Evolutionary conservation across 2,329 filamentous ascomycete genomes (phyloP), one percentile per base, ranked within the genome.

Genomic region (Phialophora verrucosa): DNA sequence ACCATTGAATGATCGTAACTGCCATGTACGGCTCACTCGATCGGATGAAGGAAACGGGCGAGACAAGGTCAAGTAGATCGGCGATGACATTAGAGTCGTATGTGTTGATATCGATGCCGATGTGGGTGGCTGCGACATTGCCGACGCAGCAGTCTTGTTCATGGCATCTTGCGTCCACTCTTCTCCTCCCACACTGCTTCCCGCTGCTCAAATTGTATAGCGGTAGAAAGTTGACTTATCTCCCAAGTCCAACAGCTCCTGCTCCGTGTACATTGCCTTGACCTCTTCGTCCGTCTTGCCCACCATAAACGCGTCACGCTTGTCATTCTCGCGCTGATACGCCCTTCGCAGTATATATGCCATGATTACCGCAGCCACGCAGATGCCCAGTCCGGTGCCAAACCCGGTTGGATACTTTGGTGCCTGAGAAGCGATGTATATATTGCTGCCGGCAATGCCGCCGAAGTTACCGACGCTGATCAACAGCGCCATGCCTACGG

Each of bases 391-490:
- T 10, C 76, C 71, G 11, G 74, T 73, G 0, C 77, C 76, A 55
- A 78, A 81, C 0, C 79, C 79, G 0, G 76, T 75, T 0, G 71
- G 72, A 67, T 80, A 81, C 12, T 55, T 64, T 1, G 79, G 78
- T 0, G 70, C 74, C 59, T 78, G 70, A n/a, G 65, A 69, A 4
- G 73, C 70, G 7, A 78, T 69, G 67, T 78, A 81, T 59, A 81
- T 77, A 67, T 80, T 80, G 53, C 75, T 78, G 6, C 77, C 77
- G 42, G 76, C 74, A 7, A 79, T 69, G 1, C 77, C 77, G 0
- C 89, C 90, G 1, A 89, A 74, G 68, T 91, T 90, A 0, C 87
- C 88, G 10, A 87, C 71, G 0, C 84, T 85, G 60, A 90, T 88
- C 51, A 88, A 85, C 14, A 90, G 78, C 0, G 87, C 88, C 58